Base-by-base conservation (phyloP, 352 stramenopile species). In the Globisporangium sylvaticum region DNA sequence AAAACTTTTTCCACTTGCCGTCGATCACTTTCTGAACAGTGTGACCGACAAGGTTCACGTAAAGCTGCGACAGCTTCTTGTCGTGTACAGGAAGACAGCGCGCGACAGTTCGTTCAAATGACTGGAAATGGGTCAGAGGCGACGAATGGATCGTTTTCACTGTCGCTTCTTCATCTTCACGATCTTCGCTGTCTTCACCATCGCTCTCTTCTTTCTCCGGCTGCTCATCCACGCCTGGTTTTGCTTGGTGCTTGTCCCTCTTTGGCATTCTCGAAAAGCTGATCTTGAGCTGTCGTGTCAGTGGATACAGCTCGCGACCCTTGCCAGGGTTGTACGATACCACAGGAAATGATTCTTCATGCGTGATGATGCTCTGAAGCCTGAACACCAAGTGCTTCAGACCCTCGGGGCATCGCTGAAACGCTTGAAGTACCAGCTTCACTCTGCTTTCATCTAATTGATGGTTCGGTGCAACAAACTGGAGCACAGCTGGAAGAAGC, bases 111-210 rank as follows among this genome's bases (percentile, higher is more conserved):
- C 84, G 79, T 58, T 95, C 87, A 70, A 95, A 92, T n/a, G 85
- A 93, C 67, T 92, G 84, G n/a, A 93, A 95, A 44, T 91, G 79
- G 3, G 85, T 92, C 48, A 95, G 68, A 7, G 87, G 81, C 5
- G 85, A 93, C n/a, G 81, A 74, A 24, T 92, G 77, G 18, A 94
- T 89, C 20, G 80, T 76, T 53, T 84, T 76, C 39, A 58, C 65
- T 52, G 71, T 65, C 6, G 57, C 4, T 22, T 58, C 57, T 34
- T 52, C 53, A 24, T 70, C 66, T 3, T 69, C 44, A 4, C 27
- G 34, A 18, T 62, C 34, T 6, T 50, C 31, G 4, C 52, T 39
- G 10, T 54, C 48, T n/a, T 37, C 44, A 14, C 50, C 25, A n/a
- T 24, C 50, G 12, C 46, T 25, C 24, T n/a, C 22, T 6, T 42